These are phyloP conservation scores for Tulasnella sp. DNA, from an alignment of 768 basidiomycete genomes.

Conservation along the genomic window DNA sequence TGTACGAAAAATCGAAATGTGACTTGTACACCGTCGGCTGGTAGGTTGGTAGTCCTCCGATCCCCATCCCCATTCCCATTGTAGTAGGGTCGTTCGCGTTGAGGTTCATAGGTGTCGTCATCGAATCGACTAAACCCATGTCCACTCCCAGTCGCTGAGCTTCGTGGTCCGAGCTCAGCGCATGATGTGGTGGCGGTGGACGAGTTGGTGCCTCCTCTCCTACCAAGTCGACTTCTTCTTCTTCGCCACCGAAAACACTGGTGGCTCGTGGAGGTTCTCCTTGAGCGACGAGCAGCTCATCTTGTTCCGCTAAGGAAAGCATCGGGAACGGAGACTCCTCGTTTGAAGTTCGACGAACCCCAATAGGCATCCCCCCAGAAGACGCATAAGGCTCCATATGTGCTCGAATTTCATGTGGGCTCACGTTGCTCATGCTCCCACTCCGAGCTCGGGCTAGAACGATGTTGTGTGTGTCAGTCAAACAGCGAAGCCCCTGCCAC, in stretches of 20 bases:
- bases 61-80: not conserved
- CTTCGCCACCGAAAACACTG: not conserved
- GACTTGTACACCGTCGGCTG: slow-evolving; percentile 49
- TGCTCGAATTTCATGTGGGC: not conserved
- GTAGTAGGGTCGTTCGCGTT: not conserved
- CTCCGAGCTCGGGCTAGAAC: slow-evolving; percentile 9
- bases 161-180: not conserved
- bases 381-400: not conserved
- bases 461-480: not conserved
- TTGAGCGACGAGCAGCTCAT: slow-evolving; percentile 26
- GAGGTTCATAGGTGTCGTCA: not conserved
- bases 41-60: slow-evolving; percentile 57
- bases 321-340: slow-evolving; percentile 31
- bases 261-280: slow-evolving; percentile 9
- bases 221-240: not conserved
- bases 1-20: slow-evolving; percentile 60
- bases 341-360: slow-evolving; percentile 26
- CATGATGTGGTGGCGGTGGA: not conserved
- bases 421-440: not conserved
- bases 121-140: not conserved
- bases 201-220: not conserved
- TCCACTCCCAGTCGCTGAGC: not conserved
- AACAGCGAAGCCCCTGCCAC: no score
- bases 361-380: not conserved
- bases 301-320: slow-evolving; percentile 46